These are phyloP conservation scores for Epichloe brachyelytri DNA, from an alignment of 2,329 filamentous ascomycete species.

Conservation along the genomic window DNA sequence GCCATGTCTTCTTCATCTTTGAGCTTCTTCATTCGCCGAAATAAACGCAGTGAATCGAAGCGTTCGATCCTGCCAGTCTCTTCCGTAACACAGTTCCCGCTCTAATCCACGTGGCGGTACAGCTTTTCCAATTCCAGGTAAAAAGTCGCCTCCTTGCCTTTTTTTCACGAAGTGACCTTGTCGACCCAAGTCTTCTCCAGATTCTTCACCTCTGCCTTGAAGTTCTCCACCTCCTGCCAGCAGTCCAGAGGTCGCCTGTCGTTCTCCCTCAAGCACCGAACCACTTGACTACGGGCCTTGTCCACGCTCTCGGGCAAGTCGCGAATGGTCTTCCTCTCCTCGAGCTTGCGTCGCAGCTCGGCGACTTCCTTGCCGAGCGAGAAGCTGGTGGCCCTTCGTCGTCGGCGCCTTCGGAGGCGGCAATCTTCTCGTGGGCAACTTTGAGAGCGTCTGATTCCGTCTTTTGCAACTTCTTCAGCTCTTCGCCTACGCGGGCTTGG, in stretches of 20 bases:
- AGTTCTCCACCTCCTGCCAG: constrained; percentile 83
- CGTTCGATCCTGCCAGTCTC: background rate
- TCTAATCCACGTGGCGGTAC: background rate
- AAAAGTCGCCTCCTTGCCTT: too few species aligned
- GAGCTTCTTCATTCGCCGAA: background rate
- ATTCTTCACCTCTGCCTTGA: constrained; percentile 78
- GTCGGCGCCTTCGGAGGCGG: constrained; percentile 27
- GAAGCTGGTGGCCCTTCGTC: constrained; percentile 24
- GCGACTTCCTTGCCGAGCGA: constrained; percentile 47
- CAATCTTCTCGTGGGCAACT: constrained; percentile 52
- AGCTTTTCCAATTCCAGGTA: background rate
- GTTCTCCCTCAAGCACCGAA: constrained; percentile 69
- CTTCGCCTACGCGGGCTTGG: constrained; percentile 72
- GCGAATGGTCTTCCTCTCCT: constrained; percentile 51
- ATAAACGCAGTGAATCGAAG: background rate
- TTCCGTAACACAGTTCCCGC: background rate
- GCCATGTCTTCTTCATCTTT: too few species aligned
- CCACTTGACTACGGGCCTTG: constrained; percentile 60
- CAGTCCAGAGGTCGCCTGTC: constrained; percentile 85
- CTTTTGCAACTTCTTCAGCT: constrained; percentile 68
- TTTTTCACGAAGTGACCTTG: constrained; percentile 44
- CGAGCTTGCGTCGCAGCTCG: constrained; percentile 44
- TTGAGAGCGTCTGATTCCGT: constrained; percentile 57
- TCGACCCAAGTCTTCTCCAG: constrained; percentile 83
- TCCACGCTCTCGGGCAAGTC: constrained; percentile 60